Evolutionary conservation across 2,329 filamentous ascomycete species (phyloP).

Genomic region (Fusarium chaquense): DNA sequence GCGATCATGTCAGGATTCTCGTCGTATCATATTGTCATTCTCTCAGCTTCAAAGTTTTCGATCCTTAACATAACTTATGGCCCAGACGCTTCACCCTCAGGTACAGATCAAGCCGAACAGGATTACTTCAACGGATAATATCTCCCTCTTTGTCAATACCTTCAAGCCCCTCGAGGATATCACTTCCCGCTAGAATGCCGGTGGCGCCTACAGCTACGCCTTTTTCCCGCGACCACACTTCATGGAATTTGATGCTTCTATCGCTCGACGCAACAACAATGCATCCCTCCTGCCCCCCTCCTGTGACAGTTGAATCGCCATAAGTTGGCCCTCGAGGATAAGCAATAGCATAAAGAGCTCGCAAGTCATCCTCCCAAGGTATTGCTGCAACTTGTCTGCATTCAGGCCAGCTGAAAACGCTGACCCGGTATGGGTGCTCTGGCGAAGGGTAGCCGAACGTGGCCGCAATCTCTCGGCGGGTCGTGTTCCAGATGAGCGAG

Average conservation of each 20-base stretch:
- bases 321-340: constrained; percentile 71
- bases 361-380: constrained; percentile 82
- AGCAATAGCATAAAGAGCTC: constrained; percentile 87
- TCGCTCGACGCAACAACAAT: constrained; percentile 94
- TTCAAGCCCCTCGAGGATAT: constrained; percentile 85
- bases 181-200: constrained; percentile 81
- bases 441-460: constrained; percentile 95
- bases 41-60: constrained; percentile 18
- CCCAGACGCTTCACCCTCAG: constrained; percentile 23
- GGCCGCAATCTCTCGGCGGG: constrained; percentile 86
- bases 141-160: constrained; percentile 81
- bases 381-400: constrained; percentile 88
- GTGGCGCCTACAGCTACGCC: constrained; percentile 64
- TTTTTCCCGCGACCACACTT: constrained; percentile 82
- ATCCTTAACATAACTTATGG: constrained; percentile 26
- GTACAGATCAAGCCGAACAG: constrained; percentile 11
- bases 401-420: constrained; percentile 93
- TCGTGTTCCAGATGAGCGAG: constrained; percentile 89
- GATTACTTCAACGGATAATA: constrained; percentile 70
- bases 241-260: constrained; percentile 93
- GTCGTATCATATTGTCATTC: constrained; percentile 26
- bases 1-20: constrained; percentile 1
- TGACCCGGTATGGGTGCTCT: constrained; percentile 88
- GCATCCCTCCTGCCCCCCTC: constrained; percentile 63
- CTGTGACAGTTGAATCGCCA: constrained; percentile 41